A percentile compares a stretch with the other conserved stretches of the same genome.
These are phyloP conservation scores for Cutaneotrichosporon cyanovorans DNA, from an alignment of 1,284 basidiomycete species.

Conservation along the genomic window DNA sequence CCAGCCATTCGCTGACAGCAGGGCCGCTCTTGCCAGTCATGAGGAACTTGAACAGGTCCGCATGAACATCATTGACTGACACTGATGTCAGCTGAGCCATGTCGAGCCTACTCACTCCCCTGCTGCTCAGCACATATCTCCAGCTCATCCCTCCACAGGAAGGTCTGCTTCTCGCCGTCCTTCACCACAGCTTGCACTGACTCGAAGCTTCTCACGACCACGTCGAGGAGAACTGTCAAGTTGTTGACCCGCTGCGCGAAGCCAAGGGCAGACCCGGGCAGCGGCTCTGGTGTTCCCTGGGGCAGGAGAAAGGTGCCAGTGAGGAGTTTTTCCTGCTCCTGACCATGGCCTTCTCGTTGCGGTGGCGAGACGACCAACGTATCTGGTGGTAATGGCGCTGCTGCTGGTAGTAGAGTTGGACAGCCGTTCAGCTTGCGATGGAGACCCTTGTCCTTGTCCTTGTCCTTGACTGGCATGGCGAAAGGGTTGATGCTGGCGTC, in stretches of 20 bases:
- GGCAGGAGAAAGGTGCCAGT: conserved; percentile 27
- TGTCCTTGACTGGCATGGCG: conserved; percentile 1
- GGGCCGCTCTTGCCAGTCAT: conserved; percentile 33
- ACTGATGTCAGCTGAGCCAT: conserved; percentile 14
- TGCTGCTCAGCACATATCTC: conserved; percentile 38
- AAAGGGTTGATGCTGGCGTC: conserved; percentile 17
- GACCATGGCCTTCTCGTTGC: not conserved
- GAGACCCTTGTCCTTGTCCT: conserved; percentile 10
- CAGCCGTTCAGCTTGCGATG: conserved; percentile 25
- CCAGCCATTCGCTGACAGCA: conserved; percentile 40
- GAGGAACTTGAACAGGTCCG: conserved; percentile 38
- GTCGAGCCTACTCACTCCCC: conserved; percentile 12
- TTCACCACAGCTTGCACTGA: conserved; percentile 24
- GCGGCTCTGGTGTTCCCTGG: not conserved
- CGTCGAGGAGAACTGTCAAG: conserved; percentile 22
- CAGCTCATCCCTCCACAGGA: conserved; percentile 40
- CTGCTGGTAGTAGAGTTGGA: conserved; percentile 26
- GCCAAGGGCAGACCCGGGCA: conserved; percentile 7
- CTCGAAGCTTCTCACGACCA: conserved; percentile 30
- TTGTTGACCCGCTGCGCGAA: conserved; percentile 26
- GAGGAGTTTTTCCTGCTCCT: conserved; percentile 13
- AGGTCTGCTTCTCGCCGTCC: conserved; percentile 38
- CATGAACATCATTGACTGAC: conserved; percentile 28
- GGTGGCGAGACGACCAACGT: conserved; percentile 20
- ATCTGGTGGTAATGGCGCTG: conserved; percentile 15